Percentiles rank a stretch among this genome's conserved stretches.
Conservation (phyloP, 2,329 filamentous ascomycete genomes). For the Alternaria hordeiaustralica region DNA sequence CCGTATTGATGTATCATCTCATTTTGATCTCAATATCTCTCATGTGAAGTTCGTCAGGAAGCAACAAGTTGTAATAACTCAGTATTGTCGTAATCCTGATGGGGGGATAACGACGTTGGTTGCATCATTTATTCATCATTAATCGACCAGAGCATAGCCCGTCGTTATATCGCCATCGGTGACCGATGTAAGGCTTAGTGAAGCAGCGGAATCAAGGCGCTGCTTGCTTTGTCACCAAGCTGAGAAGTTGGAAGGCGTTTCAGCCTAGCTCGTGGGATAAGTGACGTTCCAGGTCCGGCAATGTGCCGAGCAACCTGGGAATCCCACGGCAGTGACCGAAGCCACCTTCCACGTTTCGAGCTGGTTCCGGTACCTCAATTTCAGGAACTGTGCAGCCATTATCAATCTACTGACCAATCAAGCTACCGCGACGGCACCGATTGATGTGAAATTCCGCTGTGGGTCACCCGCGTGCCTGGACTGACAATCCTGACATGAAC, state of each 20-base stretch:
- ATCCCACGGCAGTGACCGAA: not conserved
- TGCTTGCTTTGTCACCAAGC: not conserved
- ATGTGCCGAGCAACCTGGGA: not conserved
- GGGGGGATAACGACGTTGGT: no score
- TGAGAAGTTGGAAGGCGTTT: not conserved
- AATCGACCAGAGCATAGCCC: not conserved
- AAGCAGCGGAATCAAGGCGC: not conserved
- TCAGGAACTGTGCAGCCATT: constrained; percentile 1
- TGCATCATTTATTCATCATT: no score
- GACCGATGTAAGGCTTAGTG: not conserved
- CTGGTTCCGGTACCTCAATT: constrained; percentile 5
- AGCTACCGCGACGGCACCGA: not conserved
- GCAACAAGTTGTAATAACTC: no score
- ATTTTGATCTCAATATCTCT: no score
- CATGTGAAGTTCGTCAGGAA: no score
- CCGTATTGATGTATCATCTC: no score
- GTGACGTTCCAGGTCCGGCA: not conserved
- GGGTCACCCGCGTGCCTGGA: constrained; percentile 11
- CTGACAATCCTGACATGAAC: constrained; percentile 11
- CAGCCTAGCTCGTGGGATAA: not conserved
- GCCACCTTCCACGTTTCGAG: constrained; percentile 5
- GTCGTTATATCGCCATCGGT: not conserved
- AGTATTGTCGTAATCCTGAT: no score
- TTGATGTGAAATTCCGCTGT: not conserved
- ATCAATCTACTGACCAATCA: constrained; percentile 2